Conservation (phyloP, 2,329 filamentous ascomycete genomes). For the Laburnicola sp. region DNA sequence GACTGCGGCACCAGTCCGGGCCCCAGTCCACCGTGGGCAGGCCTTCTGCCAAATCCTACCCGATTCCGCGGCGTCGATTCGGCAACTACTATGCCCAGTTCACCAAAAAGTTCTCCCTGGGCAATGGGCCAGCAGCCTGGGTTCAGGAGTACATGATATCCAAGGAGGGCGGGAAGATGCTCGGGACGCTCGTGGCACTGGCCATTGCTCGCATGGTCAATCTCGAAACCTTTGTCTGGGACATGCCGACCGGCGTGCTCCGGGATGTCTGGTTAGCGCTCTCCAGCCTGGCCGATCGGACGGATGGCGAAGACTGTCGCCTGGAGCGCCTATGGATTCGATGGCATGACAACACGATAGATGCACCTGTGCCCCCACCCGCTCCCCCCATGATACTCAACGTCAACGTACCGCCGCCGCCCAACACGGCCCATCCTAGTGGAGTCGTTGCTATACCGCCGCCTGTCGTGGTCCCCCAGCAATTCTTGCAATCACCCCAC, state of each 20-base stretch:
- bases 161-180: constrained; percentile 84
- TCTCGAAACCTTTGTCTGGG: constrained; percentile 81
- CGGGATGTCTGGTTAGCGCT: constrained; percentile 81
- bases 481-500: constrained; percentile 29
- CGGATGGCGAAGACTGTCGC: constrained; percentile 63
- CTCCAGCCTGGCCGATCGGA: constrained; percentile 67
- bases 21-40: constrained; percentile 9
- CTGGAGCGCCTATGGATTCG: constrained; percentile 77
- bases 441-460: constrained; percentile 37
- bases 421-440: constrained; percentile 43
- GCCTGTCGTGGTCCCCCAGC: constrained; percentile 37
- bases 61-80: constrained; percentile 52
- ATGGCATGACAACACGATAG: constrained; percentile 74
- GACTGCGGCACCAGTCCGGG: constrained; percentile 24
- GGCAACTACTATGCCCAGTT: constrained; percentile 78
- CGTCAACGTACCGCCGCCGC: constrained; percentile 44
- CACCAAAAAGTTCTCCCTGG: constrained; percentile 79
- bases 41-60: constrained; percentile 34
- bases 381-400: constrained; percentile 44
- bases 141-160: constrained; percentile 80
- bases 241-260: constrained; percentile 84
- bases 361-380: constrained; percentile 42
- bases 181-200: constrained; percentile 78
- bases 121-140: constrained; percentile 79
- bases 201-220: constrained; percentile 81